phyloP scores from a whole-genome alignment of 108 stramenopile genomes.

The Discostella pseudostelligera region DNA sequence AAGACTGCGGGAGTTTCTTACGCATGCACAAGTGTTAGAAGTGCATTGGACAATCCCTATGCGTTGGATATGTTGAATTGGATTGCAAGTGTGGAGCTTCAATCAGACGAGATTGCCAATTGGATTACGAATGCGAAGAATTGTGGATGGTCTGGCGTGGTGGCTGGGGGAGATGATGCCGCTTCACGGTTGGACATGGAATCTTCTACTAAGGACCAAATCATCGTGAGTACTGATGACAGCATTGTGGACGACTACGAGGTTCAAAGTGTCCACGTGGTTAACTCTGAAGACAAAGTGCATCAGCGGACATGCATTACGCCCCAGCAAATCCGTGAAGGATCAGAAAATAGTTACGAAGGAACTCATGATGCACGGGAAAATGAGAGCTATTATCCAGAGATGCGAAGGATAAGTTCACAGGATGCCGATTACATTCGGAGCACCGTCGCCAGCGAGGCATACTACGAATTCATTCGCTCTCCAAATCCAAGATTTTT shows the following conservation, averaged over 20 bases:
- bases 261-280: too few relatives aligned
- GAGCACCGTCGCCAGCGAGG: not conserved
- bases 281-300: too few relatives aligned
- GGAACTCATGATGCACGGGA: not conserved
- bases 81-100: not conserved
- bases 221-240: too few relatives aligned
- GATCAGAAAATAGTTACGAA: too few relatives aligned
- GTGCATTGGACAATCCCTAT: slow-evolving; percentile 11
- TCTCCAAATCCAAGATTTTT: not conserved
- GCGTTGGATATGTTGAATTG: slow-evolving; percentile 13
- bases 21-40: not conserved
- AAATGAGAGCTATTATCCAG: not conserved
- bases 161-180: not conserved
- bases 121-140: slow-evolving; percentile 12
- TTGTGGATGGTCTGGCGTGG: slow-evolving; percentile 7
- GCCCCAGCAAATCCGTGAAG: too few relatives aligned
- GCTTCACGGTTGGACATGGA: too few relatives aligned
- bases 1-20: not conserved
- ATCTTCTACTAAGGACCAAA: too few relatives aligned
- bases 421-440: not conserved
- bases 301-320: too few relatives aligned
- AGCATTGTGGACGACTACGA: too few relatives aligned
- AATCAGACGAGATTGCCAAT: not conserved
- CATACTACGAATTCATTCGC: not conserved
- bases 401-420: not conserved